Evolutionary conservation across 2,329 filamentous ascomycete genomes (phyloP).

Genomic region (Canariomyces notabilis): DNA sequence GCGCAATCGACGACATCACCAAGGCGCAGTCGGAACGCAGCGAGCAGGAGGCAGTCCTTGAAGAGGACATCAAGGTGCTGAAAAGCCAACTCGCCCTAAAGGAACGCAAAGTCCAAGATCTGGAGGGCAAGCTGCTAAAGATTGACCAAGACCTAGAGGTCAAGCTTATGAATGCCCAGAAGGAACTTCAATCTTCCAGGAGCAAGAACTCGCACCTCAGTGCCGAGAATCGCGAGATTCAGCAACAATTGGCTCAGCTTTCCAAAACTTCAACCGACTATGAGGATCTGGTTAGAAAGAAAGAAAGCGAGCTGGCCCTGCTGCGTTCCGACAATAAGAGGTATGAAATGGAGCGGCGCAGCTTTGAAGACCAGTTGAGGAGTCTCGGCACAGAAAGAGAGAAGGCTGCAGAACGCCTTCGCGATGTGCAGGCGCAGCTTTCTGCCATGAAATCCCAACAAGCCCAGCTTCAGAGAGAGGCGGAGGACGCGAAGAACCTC

Average conservation of each 20-base stretch:
- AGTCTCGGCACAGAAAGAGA: slow-evolving; percentile 71
- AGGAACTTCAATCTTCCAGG: slow-evolving; percentile 71
- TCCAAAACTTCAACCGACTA: slow-evolving; percentile 92
- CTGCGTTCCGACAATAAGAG: slow-evolving; percentile 80
- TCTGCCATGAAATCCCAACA: slow-evolving; percentile 83
- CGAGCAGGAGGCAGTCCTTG: slow-evolving; percentile 68
- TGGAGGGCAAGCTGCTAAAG: slow-evolving; percentile 78
- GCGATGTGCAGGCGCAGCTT: slow-evolving; percentile 81
- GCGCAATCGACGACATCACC: slow-evolving; percentile 65
- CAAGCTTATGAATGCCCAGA: slow-evolving; percentile 71
- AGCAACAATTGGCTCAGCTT: slow-evolving; percentile 79
- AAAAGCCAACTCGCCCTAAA: slow-evolving; percentile 85
- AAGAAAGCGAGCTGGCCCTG: slow-evolving; percentile 86
- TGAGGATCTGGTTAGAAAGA: slow-evolving; percentile 86
- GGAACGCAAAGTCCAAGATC: slow-evolving; percentile 81
- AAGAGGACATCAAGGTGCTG: slow-evolving; percentile 83
- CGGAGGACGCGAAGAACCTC: slow-evolving; percentile 77
- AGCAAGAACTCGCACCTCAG: slow-evolving; percentile 70
- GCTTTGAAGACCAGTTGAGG: slow-evolving; percentile 73
- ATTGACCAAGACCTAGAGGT: slow-evolving; percentile 85
- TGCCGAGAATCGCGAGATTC: slow-evolving; percentile 75
- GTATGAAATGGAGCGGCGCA: slow-evolving; percentile 72
- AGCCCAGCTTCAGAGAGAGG: slow-evolving; percentile 78
- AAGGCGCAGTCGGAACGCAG: slow-evolving; percentile 67
- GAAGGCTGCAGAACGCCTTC: slow-evolving; percentile 67